Base-by-base conservation (phyloP, 176 grass and related monocot species). In the Canna indica region DNA sequence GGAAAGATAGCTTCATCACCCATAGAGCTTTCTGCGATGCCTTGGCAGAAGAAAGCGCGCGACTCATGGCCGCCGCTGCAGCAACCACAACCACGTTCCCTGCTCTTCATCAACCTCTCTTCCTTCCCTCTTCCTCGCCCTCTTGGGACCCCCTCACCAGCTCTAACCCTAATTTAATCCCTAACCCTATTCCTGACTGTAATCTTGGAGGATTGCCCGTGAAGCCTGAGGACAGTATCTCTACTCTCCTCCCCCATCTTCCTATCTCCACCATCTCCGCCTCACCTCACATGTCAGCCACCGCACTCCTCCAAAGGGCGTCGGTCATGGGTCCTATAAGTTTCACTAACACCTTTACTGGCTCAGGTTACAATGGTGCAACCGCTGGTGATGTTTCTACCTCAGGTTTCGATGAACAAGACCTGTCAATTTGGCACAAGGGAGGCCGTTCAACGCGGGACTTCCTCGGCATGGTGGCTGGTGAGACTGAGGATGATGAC, bases 11-110 rank as follows among this genome's bases (percentile, higher is more conserved):
- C 73, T 78, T 97, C 54, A 74, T 97, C 47, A 97, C 94, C 64
- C 94, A 97, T 81, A 89, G 89, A 80, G 89, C 94, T 57, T 97
- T 97, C 46, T 97, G 94, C 64, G 94, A 97, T 78, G 94, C 94
- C 74, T 79, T 97, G 85, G 94, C 94, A 42, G 89, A 97, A 83
- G 94, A 97, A 81, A 97, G 89, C 36, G 94, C 94, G 30, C 85
- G 83, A 76, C 74, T 97, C 48, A 72, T 90, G 30, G 79, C 84
- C 9, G 75, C 79, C 45, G 78, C 67, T 9, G 82, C 76, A n/a
- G 75, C 73, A 52, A 58, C 35, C 79, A 72, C 65, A 27, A 50
- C 47, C 65, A 79, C 31, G 42, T 77, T 20, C 69, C 70, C 73
- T 12, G 20, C 59, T 66, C 75, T 67, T 73, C 44, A 66, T 61